Base-by-base conservation (phyloP, 2,329 filamentous ascomycete species). In the Diaporthe helianthi region DNA sequence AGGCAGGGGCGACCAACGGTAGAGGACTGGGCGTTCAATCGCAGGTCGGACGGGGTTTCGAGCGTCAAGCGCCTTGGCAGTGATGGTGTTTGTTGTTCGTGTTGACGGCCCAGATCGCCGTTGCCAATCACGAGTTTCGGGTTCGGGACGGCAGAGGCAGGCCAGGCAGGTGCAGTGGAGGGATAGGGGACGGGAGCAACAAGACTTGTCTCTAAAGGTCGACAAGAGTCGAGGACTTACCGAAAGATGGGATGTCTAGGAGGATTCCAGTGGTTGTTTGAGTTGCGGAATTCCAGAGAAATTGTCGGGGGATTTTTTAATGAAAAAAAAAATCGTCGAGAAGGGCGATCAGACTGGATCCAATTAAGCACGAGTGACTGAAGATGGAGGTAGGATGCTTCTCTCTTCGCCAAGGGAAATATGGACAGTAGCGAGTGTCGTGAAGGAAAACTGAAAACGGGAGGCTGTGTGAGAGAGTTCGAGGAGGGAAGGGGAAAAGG, bases 341-440 rank as follows among this genome's bases (percentile, higher is more conserved):
- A 66, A 67, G 41, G 65, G 58, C 55, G 66, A 60, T 49, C 54
- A 67, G 52, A 47, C 33, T 51, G 49, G 52, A 44, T 70, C 58
- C 52, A 60, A 70, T 65, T 66, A 67, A 38, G 51, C 65, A 64
- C 65, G 55, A 54, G 58, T 29, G 41, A 67, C 65, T 36, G 54
- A 55, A 51, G 44, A 58, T 52, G 60, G 64, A 53, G 53, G 53
- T 24, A 58, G 51, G 64, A 33, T 69, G 55, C 49, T 51, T 70
- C 65, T 69, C 65, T 71, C 68, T 60, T 65, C 65, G 61, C 68
- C 65, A 54, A 55, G 51, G 51, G 65, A 69, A 69, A 64, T 66
- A 63, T 68, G 55, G 69, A 69, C 54, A 67, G 53, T 69, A 72
- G 71, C 71, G 71, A 72, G 69, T 72, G 71, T 72, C 68, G 68